Conservation (phyloP, 73 alveolate genomes). For the Durusdinium trenchii region DNA sequence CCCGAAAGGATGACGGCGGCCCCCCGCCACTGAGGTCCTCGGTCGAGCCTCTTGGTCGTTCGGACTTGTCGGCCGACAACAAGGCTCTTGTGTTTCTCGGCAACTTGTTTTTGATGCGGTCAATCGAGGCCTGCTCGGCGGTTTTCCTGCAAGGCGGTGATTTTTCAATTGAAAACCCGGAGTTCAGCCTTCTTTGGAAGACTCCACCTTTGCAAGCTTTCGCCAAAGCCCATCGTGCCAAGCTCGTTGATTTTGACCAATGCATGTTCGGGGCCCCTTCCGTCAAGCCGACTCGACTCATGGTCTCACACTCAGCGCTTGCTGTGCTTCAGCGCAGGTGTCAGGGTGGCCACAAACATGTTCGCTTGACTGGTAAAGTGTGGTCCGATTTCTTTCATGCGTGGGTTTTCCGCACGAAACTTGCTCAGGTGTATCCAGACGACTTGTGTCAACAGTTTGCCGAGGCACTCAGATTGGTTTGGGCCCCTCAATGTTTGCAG, state of each 20-base stretch:
- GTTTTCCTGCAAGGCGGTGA: background rate
- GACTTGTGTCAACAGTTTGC: no score
- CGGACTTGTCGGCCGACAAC: background rate
- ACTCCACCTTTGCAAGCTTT: background rate
- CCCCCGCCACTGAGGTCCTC: background rate
- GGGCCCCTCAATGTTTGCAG: no score
- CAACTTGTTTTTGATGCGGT: background rate
- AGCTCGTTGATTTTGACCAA: background rate
- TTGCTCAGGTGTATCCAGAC: no score
- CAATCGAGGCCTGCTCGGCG: background rate
- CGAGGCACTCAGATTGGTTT: no score
- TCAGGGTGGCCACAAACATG: no score
- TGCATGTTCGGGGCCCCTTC: background rate
- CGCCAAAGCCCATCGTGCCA: background rate
- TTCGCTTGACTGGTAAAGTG: no score
- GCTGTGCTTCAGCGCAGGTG: no score
- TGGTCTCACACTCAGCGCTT: no score
- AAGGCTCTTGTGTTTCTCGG: background rate
- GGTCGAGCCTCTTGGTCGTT: background rate
- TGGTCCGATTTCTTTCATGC: no score
- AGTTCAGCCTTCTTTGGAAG: background rate
- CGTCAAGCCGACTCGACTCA: background rate
- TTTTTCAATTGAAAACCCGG: slow-evolving; percentile 7
- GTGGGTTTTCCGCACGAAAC: no score
- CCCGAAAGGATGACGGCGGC: background rate